These are phyloP conservation scores for Vaccinium vitisidaea DNA, from an alignment of 148 eudicot species.

Conservation along the genomic window DNA sequence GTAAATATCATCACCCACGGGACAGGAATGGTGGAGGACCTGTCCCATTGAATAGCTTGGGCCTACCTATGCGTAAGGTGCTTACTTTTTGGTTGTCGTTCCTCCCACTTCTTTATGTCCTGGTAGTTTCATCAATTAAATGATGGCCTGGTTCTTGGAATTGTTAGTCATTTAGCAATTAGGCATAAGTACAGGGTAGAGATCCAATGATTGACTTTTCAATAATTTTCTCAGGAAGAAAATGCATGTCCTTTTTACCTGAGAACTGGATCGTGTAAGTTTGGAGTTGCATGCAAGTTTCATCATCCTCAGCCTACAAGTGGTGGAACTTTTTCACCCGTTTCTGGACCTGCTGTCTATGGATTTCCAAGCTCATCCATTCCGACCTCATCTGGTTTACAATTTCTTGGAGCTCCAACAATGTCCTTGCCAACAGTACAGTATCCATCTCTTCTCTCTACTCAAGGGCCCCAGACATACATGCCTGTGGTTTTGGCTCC, in stretches of 20 bases:
- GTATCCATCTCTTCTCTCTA: slow-evolving; percentile 31
- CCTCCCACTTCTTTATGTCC: slow-evolving; percentile 8
- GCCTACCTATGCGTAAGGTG: slow-evolving; percentile 50
- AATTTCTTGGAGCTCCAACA: slow-evolving; percentile 35
- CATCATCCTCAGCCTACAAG: slow-evolving; percentile 65
- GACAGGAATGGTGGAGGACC: slow-evolving; percentile 49
- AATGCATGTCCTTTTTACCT: slow-evolving; percentile 64
- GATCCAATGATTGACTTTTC: neutral
- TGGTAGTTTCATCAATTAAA: neutral
- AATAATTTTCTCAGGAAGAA: slow-evolving; percentile 39
- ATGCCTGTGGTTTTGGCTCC: slow-evolving; percentile 45
- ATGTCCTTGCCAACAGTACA: slow-evolving; percentile 38
- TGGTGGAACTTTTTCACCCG: slow-evolving; percentile 30
- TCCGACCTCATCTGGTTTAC: slow-evolving; percentile 35
- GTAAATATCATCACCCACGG: slow-evolving; percentile 75
- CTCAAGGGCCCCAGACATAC: slow-evolving; percentile 44
- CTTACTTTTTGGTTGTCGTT: slow-evolving; percentile 7
- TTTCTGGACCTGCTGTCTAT: slow-evolving; percentile 30
- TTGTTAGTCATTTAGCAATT: neutral
- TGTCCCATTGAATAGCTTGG: slow-evolving; percentile 42
- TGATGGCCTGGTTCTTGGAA: neutral
- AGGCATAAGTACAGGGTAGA: neutral
- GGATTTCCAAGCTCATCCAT: slow-evolving; percentile 32
- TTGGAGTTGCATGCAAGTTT: slow-evolving; percentile 69
- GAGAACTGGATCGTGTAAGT: slow-evolving; percentile 62